A percentile compares a stretch with the other conserved stretches of the same genome.
Evolutionary conservation across 1,284 basidiomycete species (phyloP).

Genomic region (Trametes hirsuta): DNA sequence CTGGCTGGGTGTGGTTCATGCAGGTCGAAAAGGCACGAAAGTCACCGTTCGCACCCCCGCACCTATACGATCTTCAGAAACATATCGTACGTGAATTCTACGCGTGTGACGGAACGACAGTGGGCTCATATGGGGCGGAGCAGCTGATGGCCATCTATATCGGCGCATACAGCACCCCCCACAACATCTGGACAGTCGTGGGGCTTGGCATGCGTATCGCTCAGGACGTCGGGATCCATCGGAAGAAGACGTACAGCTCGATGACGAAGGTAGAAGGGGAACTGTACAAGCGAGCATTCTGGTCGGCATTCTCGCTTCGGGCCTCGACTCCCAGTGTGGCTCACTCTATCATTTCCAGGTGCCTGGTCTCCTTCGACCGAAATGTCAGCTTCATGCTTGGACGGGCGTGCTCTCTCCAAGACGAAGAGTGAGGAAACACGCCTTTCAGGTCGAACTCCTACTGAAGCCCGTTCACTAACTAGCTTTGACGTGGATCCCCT

Average conservation of each 20-base stretch:
- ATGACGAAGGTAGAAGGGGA: slow-evolving; percentile 45
- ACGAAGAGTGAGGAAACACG: slow-evolving; percentile 67
- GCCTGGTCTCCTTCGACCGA: slow-evolving; percentile 64
- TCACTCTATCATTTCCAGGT: slow-evolving; percentile 42
- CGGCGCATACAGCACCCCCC: slow-evolving; percentile 49
- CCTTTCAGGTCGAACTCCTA: neutral
- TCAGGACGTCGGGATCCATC: slow-evolving; percentile 47
- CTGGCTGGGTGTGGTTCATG: slow-evolving; percentile 75
- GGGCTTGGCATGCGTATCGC: slow-evolving; percentile 56
- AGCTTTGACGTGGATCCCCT: slow-evolving; percentile 61
- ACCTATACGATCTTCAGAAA: slow-evolving; percentile 71
- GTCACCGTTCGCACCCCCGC: slow-evolving; percentile 58
- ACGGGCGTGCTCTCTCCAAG: slow-evolving; percentile 80
- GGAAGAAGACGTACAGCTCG: slow-evolving; percentile 38
- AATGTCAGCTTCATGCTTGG: slow-evolving; percentile 74
- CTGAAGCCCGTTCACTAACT: neutral
- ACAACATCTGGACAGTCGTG: slow-evolving; percentile 53
- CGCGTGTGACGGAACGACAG: neutral
- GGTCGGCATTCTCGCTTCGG: slow-evolving; percentile 45
- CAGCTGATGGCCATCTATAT: slow-evolving; percentile 40
- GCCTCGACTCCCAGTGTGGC: too few species aligned
- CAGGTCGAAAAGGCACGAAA: slow-evolving; percentile 61
- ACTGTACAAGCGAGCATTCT: slow-evolving; percentile 70
- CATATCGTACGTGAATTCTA: slow-evolving; percentile 32
- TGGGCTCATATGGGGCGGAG: too few species aligned